Percentiles rank a stretch among this genome's conserved stretches.
Conservation (phyloP, 1,139 yeast species). For the Schizosaccharomyces versatilis region DNA sequence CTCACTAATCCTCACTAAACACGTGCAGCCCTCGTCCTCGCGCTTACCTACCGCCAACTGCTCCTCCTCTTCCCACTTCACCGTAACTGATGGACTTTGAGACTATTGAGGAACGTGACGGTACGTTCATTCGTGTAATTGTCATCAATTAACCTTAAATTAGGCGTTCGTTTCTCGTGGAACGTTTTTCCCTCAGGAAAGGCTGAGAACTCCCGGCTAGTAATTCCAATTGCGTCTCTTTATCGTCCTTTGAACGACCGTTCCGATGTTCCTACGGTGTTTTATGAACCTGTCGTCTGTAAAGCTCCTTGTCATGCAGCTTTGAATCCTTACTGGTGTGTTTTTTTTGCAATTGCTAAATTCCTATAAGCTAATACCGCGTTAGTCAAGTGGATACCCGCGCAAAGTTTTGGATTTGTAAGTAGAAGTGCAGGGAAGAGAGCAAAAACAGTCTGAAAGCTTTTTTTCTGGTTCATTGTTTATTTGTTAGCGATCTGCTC, state of each 20-base stretch:
- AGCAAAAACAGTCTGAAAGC: neutral
- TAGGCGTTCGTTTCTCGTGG: conserved; percentile 78
- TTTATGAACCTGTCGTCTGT: conserved; percentile 79
- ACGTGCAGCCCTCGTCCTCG: neutral
- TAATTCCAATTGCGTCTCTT: conserved; percentile 82
- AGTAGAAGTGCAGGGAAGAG: neutral
- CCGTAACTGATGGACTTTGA: neutral
- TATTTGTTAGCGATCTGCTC: neutral
- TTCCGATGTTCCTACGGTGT: conserved; percentile 57
- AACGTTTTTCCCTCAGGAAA: conserved; percentile 73
- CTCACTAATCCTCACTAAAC: neutral
- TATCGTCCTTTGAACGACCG: conserved; percentile 82
- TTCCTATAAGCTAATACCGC: conserved; percentile 19
- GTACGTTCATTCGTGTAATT: neutral
- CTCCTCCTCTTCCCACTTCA: neutral
- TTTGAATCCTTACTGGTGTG: conserved; percentile 50
- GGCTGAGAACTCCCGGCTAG: conserved; percentile 74
- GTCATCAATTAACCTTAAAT: neutral
- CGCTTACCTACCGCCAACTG: neutral
- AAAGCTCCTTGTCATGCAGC: conserved; percentile 65
- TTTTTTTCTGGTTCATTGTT: neutral
- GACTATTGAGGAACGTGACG: neutral
- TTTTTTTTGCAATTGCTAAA: neutral
- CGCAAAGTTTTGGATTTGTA: conserved; percentile 67
- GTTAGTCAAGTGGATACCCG: conserved; percentile 45